Base-by-base conservation (phyloP, 352 stramenopile species). In the Phytophthora ramorum region DNA sequence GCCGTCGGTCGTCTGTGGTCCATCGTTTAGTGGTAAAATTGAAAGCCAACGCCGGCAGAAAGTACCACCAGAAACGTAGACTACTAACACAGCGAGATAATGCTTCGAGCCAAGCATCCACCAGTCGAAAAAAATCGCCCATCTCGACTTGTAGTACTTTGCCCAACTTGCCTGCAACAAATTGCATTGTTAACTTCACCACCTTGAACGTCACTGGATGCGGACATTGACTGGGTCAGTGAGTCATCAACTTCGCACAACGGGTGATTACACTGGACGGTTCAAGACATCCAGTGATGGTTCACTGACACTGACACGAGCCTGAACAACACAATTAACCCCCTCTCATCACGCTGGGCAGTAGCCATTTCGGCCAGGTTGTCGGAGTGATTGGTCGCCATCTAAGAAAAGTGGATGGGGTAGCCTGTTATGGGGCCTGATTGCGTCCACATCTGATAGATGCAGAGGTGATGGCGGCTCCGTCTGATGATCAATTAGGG, bases 201-300 rank as follows among this genome's bases (percentile, higher is more conserved):
- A n/a, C 20, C 28, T 58, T 52, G 28, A 19, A 55, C 4, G 56
- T 48, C 6, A 34, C 28, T 7, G 56, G 32, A 34, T 47, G 22
- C 26, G 35, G 24, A 44, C 45, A 66, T 67, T 1, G 26, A 20
- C 2, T 43, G 41, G 7, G 58, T 68, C 32, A 60, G 19, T 14
- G 28, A 13, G 43, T 63, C 24, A 8, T 69, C 59, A 4, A 73
- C 52, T 43, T 69, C 46, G 20, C 22, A 46, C 8, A 69, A 34
- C 9, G 58, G 58, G 1, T 49, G 22, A 26, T 69, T 69, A 7
- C 58, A 45, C 22, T 53, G 46, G 0, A 61, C 55, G 19, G 69
- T 17, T 58, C 58, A 69, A 4, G 37, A 41, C 22, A 73, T 32
- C 53, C 48, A 69, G 32, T 49, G 26, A 51, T 66, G 45, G 17